Evolutionary conservation across 805 yeast species (phyloP), one percentile per base, ranked within the genome.

Genomic region (Kodamaea fukazawae): DNA sequence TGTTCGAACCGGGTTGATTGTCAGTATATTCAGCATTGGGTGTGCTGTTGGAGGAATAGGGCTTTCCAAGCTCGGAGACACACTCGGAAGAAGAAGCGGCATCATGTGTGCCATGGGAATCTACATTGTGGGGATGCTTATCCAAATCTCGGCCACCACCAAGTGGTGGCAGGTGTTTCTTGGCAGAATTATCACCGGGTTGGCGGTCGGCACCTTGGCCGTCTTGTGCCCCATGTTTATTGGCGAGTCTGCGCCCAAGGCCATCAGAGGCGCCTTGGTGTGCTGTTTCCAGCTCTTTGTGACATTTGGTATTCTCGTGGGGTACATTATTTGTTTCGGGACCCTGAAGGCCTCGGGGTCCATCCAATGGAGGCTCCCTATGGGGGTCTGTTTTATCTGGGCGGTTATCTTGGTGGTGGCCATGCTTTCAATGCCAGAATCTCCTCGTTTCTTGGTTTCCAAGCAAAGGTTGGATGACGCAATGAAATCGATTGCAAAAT

Each of bases 301-400:
- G 42, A 57, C 61, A 29, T 41, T 55, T 36, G 61, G 61, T 17
- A 57, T 57, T 34, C 54, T 57, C 43, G 41, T 57, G 44, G 61
- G 60, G 12, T 54, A 51, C 53, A 49, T 56, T 31, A 47, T 50
- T 20, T 53, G 51, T 13, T 55, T 50, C 45, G 61, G 59, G 14
- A 54, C 60, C 38, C 49, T 51, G 43, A 36, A 13, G 27, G 48
- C 50, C 45, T 20, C 38, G 25, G 56, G 47, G 45, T 49, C 58
- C 26, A 45, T 51, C 18, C 57, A 51, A 35, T 57, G 60, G 60
- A 48, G 60, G 45, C 42, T 55, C 28, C 61, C 61, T 10, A 47
- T 57, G 47, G 60, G 60, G 4, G 42, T 57, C 34, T 55, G 59
- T 36, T 57, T 54, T 36, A 54, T 51, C 4, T 57, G 61, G 61